Evolutionary conservation across 164 flowering plant genomes (phyloP).

Genomic region (Akebia trifoliata): DNA sequence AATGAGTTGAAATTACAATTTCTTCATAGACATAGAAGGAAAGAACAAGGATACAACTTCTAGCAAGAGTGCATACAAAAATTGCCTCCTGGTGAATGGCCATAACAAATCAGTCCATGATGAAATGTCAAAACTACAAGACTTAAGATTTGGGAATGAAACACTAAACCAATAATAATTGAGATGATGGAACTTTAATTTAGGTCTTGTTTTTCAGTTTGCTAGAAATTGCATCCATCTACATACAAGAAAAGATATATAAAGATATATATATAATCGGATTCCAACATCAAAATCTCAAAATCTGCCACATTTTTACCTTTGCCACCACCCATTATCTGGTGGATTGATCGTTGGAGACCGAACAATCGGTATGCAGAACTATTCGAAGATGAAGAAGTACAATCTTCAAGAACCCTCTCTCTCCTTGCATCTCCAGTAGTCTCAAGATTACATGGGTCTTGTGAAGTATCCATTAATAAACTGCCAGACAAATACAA

Average conservation of each 20-base stretch:
- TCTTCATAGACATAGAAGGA: too few relatives aligned
- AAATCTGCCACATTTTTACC: slow-evolving; percentile 11
- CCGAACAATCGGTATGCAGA: slow-evolving; percentile 23
- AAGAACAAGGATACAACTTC: too few relatives aligned
- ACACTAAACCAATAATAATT: too few relatives aligned
- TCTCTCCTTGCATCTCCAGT: slow-evolving; percentile 20
- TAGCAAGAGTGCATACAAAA: too few relatives aligned
- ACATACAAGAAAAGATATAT: neutral
- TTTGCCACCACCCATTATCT: slow-evolving; percentile 36
- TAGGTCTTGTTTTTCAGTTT: too few relatives aligned
- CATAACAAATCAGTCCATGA: too few relatives aligned
- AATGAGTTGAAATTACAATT: too few relatives aligned
- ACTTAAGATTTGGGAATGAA: too few relatives aligned
- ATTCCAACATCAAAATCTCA: neutral
- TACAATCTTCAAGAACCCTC: slow-evolving; percentile 13
- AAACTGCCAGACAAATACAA: neutral
- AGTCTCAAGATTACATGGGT: slow-evolving; percentile 16
- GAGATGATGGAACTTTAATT: too few relatives aligned
- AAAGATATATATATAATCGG: neutral
- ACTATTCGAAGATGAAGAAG: slow-evolving; percentile 16
- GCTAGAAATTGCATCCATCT: neutral
- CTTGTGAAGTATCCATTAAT: slow-evolving; percentile 35
- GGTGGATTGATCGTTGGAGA: slow-evolving; percentile 23
- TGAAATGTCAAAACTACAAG: too few relatives aligned
- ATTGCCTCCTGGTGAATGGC: too few relatives aligned